phyloP scores from a whole-genome alignment of 495 filamentous ascomycete genomes.

The Penicillium chermesinum region DNA sequence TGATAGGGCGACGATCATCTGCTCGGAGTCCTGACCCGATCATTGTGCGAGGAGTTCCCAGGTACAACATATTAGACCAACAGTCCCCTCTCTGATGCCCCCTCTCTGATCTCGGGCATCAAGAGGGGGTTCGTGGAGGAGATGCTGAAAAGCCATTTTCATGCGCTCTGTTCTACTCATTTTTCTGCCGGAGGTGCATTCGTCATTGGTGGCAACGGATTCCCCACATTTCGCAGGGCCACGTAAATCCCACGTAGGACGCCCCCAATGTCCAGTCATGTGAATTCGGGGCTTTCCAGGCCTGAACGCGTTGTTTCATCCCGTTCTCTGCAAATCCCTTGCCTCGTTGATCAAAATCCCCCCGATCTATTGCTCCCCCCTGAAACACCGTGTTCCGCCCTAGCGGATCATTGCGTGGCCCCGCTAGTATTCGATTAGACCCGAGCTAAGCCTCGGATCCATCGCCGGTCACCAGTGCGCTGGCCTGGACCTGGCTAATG shows the following conservation, averaged over 20 bases:
- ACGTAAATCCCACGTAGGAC: background rate
- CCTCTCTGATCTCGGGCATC: too few species aligned
- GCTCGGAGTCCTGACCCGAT: background rate
- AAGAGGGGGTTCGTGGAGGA: too few species aligned
- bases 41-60: background rate
- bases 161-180: background rate
- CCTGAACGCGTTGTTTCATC: background rate
- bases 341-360: background rate
- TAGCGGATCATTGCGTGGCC: background rate
- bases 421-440: background rate
- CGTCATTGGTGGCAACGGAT: background rate
- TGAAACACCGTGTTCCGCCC: background rate
- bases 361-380: background rate
- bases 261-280: background rate
- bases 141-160: too few species aligned
- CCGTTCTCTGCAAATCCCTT: background rate
- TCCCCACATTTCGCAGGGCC: background rate
- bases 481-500: background rate
- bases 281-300: background rate
- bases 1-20: constrained; percentile 1
- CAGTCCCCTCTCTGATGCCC: background rate
- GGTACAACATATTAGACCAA: background rate
- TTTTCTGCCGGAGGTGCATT: background rate
- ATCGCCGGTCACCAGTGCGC: background rate
- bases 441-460: background rate